Evolutionary conservation across 768 basidiomycete species (phyloP), one percentile per base, ranked within the genome.

Genomic region (Termitomyces bulborhizus): DNA sequence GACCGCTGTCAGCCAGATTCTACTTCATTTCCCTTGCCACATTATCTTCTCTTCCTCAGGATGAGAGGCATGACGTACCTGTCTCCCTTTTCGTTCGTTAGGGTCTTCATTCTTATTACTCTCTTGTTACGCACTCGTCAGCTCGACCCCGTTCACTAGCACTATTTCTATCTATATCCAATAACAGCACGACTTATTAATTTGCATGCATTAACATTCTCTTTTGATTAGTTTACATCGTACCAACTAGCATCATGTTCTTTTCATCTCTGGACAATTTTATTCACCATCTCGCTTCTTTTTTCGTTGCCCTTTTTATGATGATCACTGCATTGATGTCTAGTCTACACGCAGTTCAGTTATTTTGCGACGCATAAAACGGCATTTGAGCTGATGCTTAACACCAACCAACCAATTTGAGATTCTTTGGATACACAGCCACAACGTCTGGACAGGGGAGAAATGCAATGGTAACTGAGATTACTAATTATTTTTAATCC

Each of bases 211-310:
- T 56, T 36, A 37, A 45, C 39, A 46, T 52, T 18, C 11, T 43
- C 29, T 37, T 48, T 55, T 46, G 50, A 41, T 51, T 40, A 26
- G 26, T 31, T 43, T 46, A 36, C 18, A 34, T 31, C 51, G 8
- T 29, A 45, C 24, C 40, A 34, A 47, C 49, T 52, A 16, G 46
- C 42, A 55, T 45, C 24, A 27, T 39, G 12, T 53, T 45, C 52
- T 50, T 49, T 44, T 36, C 50, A 46, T 46, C n/a, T 45, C 32
- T 46, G 58, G 46, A 56, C 54, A n/a, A 31, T 58, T 36, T 46
- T 15, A 34, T 49, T 41, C 41, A 11, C 29, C 32, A 11, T 27
- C 44, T 26, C 21, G 9, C 12, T 41, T 27, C 51, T 4, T 40
- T 26, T 13, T 34, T 29, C 1, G 5, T 32, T 26, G 13, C 7